Evolutionary conservation across 2,329 filamentous ascomycete genomes (phyloP), one percentile per base, ranked within the genome.

Genomic region (Penicillium expansum): DNA sequence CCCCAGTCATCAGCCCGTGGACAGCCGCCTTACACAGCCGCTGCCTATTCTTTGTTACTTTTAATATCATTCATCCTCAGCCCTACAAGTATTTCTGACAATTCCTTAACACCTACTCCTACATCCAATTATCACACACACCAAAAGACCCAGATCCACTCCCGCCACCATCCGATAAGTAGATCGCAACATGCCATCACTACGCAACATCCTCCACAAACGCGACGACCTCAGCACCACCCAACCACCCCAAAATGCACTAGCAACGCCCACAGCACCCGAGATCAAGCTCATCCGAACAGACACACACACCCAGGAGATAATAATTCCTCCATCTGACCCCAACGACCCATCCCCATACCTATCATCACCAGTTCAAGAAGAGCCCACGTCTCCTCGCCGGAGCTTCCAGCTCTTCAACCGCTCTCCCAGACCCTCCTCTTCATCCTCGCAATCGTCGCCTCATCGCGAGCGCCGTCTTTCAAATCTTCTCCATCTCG

Each of bases 221-320:
- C 86, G 85, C 67, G 82, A 85, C 38, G 83, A 79, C 66, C 72
- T 81, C 50, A 75, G 72, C 58, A 71, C 18, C 14, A 16, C 20
- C 20, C 20, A 75, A 55, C 79, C 81, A 78, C 16, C 45, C 18
- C 14, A 62, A 44, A 80, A 79, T 62, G 80, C 83, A 61, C 61
- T 63, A 13, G 39, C 50, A 14, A 63, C 61, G 22, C 56, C 57
- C 16, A 82, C 63, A 71, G 62, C 80, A 1, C 86, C 88, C 56
- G 86, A 90, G 65, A 91, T 97, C 77, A 91, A 83, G 61, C 91
- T 97, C 77, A 82, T 94, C 69, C 88, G 92, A 60, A 88, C 90
- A 62, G 93, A 96, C 70, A 96, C 92, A 1, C 77, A 86, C 62
- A 86, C 87, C 1, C 84, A 92, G 71, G 91, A 97, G 73, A 79